Base-by-base conservation (phyloP, 306 rosid genomes). In the Fragaria vesca region DNA sequence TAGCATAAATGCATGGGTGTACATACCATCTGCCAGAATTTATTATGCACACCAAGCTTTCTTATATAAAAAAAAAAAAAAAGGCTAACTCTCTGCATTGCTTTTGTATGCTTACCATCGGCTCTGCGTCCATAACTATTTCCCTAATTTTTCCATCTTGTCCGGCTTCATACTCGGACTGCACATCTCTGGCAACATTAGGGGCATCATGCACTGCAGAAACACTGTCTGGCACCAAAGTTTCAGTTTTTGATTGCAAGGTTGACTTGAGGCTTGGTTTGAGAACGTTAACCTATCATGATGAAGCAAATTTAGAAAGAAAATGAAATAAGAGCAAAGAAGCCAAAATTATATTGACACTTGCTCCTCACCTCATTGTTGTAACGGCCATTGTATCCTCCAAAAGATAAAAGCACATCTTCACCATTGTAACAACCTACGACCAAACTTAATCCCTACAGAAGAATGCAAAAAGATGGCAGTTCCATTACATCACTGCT, bases 351-450 rank as follows among this genome's bases (percentile, higher is more conserved):
- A 26, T 16, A 5, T 30, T 57, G 45, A 40, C 82, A 81, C 66
- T 82, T 40, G 78, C 38, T 75, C 48, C 82, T 84, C 81, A 92
- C 98, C 86, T 94, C 98, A 68, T 79, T 92, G 87, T 86, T 92
- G 91, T 94, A 94, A 52, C 85, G 94, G 13, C 98, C 98, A 83
- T 94, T 92, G 69, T 94, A 92, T 76, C 97, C 98, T 80, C 98
- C 97, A 81, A 92, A 94, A 47, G 94, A 87, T 60, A 94, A 83
- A 63, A 94, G 89, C 54, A 92, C 79, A 69, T 94, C 97, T 85
- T 90, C 97, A 34, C 98, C 96, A 65, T 84, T 79, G 65, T 73
- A 83, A 42, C 92, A 92, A 78, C 93, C 85, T 74, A 94, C 90
- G 50, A 83, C 96, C 92, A 94, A 76, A 89, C 98, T 89, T 86